Conservation (phyloP, 23 red algal genomes). For the Gracilaria gracilis region DNA sequence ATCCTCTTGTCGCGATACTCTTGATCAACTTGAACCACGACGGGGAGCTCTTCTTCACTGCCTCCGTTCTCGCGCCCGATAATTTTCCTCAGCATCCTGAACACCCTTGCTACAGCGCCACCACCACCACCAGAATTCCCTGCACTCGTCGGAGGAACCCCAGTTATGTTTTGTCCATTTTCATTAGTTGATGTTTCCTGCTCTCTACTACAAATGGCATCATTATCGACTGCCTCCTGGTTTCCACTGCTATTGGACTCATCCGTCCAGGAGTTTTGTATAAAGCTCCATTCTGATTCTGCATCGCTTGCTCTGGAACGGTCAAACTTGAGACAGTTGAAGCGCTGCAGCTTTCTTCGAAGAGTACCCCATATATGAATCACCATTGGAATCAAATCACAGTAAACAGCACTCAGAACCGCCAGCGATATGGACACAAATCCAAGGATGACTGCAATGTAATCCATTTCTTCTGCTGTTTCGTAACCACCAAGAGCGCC, state of each 20-base stretch:
- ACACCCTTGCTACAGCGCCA: neutral
- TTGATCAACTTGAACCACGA: slow-evolving; percentile 1
- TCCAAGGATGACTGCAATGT: slow-evolving; percentile 51
- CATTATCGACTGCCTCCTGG: neutral
- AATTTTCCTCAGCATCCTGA: neutral
- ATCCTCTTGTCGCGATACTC: neutral
- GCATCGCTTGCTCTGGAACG: neutral
- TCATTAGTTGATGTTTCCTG: neutral
- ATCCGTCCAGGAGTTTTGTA: neutral
- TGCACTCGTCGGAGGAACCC: neutral
- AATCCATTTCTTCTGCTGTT: slow-evolving; percentile 59
- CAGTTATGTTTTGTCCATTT: neutral
- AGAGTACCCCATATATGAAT: neutral
- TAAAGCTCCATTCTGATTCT: slow-evolving; percentile 37
- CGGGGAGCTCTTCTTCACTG: neutral
- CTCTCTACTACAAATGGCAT: neutral
- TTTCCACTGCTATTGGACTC: neutral
- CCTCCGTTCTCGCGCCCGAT: neutral
- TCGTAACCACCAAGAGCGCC: slow-evolving; percentile 50
- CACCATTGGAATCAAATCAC: slow-evolving; percentile 64
- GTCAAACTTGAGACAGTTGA: slow-evolving; percentile 20
- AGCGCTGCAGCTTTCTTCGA: slow-evolving; percentile 2
- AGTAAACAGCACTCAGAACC: slow-evolving; percentile 64
- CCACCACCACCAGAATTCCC: no score
- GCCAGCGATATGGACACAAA: slow-evolving; percentile 63